A percentile compares a stretch with the other conserved stretches of the same genome.
Conservation (phyloP, 2,329 filamentous ascomycete species). For the Rhexocercosporidium sp. region DNA sequence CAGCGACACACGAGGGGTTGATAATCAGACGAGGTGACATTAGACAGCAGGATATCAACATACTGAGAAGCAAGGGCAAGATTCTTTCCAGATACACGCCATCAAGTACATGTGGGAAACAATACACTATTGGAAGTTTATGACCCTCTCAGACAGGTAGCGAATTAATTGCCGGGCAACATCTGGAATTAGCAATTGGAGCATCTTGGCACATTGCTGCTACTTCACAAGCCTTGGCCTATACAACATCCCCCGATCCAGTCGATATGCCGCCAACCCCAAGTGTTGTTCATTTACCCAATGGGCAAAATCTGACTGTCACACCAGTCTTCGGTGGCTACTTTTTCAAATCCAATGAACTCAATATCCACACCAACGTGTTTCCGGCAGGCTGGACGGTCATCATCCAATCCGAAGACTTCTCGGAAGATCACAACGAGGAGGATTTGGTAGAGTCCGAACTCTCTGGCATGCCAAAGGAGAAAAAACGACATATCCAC, state of each 20-base stretch:
- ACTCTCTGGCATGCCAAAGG: constrained; percentile 37
- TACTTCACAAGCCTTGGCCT: not conserved
- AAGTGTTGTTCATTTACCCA: constrained; percentile 72
- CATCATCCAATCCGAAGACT: constrained; percentile 73
- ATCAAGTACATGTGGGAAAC: not conserved
- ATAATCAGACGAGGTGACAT: not conserved
- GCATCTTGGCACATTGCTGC: not conserved
- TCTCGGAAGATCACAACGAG: constrained; percentile 37
- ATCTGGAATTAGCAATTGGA: not conserved
- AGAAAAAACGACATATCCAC: constrained; percentile 53
- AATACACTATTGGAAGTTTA: not conserved
- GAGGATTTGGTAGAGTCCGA: constrained; percentile 37
- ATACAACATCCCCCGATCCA: not conserved
- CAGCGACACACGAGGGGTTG: not conserved
- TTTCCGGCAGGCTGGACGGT: constrained; percentile 92
- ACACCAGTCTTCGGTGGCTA: constrained; percentile 89
- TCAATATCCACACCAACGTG: constrained; percentile 69
- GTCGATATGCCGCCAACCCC: constrained; percentile 33
- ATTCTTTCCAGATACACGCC: not conserved
- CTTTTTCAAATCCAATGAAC: constrained; percentile 83
- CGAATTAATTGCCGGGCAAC: not conserved
- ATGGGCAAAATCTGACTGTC: constrained; percentile 83
- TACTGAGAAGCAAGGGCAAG: not conserved
- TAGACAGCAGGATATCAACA: not conserved
- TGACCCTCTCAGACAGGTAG: no score